Evolutionary conservation across 768 basidiomycete species (phyloP).

Genomic region (Suillus fuscotomentosus): DNA sequence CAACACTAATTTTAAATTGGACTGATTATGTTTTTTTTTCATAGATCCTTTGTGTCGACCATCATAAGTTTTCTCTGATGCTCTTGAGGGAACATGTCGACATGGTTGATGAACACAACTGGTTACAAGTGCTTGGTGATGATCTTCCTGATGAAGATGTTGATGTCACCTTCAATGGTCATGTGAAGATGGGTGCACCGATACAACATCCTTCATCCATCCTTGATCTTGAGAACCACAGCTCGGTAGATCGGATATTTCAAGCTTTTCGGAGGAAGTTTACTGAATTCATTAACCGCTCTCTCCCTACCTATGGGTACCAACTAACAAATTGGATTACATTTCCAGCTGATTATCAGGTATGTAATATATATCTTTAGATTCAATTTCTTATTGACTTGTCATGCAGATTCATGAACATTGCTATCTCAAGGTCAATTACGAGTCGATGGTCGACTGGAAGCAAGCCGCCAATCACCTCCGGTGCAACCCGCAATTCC

Average conservation of each 20-base stretch:
- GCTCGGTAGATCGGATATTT: not conserved
- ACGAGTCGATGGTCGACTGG: slow-evolving; percentile 28
- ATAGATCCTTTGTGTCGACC: slow-evolving; percentile 15
- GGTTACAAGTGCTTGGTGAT: slow-evolving; percentile 16
- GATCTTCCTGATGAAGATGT: not conserved
- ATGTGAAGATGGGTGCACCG: not conserved
- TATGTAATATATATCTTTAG: not conserved
- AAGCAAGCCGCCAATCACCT: slow-evolving; percentile 23
- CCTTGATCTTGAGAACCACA: not conserved
- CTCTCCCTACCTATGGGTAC: not conserved
- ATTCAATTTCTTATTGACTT: not conserved
- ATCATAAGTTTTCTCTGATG: slow-evolving; percentile 8
- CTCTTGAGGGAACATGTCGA: slow-evolving; percentile 5
- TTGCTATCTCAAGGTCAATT: slow-evolving; percentile 24
- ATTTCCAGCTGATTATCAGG: not conserved
- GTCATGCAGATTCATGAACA: slow-evolving; percentile 22
- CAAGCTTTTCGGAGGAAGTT: slow-evolving; percentile 1
- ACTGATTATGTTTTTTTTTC: not conserved
- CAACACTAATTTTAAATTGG: not conserved
- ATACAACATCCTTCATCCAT: not conserved
- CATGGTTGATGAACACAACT: slow-evolving; percentile 8
- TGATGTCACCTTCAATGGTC: not conserved
- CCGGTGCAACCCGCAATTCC: slow-evolving; percentile 28
- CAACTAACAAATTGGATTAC: slow-evolving; percentile 1
- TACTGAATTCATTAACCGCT: slow-evolving; percentile 1